Percentiles rank a stretch among this genome's conserved stretches.
These are phyloP conservation scores for Clitoria ternatea DNA, from an alignment of 306 rosid species.

Conservation along the genomic window DNA sequence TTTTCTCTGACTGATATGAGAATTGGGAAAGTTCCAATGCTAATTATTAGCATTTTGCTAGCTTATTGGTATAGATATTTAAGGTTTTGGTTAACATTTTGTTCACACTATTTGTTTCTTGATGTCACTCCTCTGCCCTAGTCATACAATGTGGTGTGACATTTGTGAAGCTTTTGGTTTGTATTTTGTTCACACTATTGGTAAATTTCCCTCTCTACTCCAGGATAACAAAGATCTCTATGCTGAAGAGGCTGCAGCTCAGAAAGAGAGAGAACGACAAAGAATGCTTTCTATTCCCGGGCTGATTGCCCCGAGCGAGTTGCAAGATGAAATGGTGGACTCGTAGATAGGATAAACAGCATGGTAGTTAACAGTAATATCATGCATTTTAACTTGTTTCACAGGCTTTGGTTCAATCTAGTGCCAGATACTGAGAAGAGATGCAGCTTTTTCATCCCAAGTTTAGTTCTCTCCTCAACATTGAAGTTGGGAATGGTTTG, in stretches of 20 bases:
- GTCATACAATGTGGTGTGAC: neutral
- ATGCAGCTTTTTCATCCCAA: slow-evolving; percentile 38
- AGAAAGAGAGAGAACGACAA: slow-evolving; percentile 90
- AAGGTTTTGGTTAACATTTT: neutral
- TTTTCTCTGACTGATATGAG: neutral
- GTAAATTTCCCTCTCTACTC: slow-evolving; percentile 12
- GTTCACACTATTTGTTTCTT: neutral
- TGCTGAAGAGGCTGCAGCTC: slow-evolving; percentile 97
- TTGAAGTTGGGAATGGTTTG: slow-evolving; percentile 46
- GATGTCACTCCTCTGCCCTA: neutral
- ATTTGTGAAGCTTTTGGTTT: neutral
- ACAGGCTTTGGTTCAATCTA: slow-evolving; percentile 38
- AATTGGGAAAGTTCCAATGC: neutral
- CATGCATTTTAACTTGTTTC: slow-evolving; percentile 38
- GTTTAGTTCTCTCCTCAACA: slow-evolving; percentile 42
- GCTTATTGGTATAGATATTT: neutral
- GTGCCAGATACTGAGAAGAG: slow-evolving; percentile 37
- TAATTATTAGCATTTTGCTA: neutral
- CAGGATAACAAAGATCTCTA: slow-evolving; percentile 98
- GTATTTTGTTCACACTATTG: too few relatives aligned
- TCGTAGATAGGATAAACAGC: slow-evolving; percentile 44
- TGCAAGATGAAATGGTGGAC: slow-evolving; percentile 97
- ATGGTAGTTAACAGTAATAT: slow-evolving; percentile 31
- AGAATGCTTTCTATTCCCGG: slow-evolving; percentile 98
- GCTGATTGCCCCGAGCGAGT: slow-evolving; percentile 92